Percentiles rank a stretch among this genome's conserved stretches.
These are phyloP conservation scores for Reutealis trisperma DNA, from an alignment of 345 rosid genomes.

Conservation along the genomic window DNA sequence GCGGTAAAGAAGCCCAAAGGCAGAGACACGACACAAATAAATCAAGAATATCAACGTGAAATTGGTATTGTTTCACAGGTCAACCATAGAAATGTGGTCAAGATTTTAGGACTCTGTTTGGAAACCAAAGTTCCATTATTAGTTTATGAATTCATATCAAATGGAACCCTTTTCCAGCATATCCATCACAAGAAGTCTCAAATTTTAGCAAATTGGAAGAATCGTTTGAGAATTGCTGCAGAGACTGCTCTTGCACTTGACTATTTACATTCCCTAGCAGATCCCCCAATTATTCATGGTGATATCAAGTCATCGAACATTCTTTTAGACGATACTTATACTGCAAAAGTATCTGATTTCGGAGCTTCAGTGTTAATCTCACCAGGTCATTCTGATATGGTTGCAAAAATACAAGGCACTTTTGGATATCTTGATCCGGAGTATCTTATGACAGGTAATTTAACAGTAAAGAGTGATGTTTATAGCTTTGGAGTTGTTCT, in stretches of 20 bases:
- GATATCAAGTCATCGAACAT: slow-evolving; percentile 38
- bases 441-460: slow-evolving; percentile 25
- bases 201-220: slow-evolving; percentile 21
- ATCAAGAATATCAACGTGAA: slow-evolving; percentile 29
- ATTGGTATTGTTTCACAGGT: slow-evolving; percentile 31
- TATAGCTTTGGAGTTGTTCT: slow-evolving; percentile 41
- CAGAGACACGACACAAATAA: slow-evolving; percentile 14
- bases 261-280: slow-evolving; percentile 37
- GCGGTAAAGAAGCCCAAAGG: slow-evolving; percentile 30
- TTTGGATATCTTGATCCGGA: slow-evolving; percentile 43
- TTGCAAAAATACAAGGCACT: slow-evolving; percentile 27
- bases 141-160: slow-evolving; percentile 33
- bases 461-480: slow-evolving; percentile 38
- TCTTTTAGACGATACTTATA: slow-evolving; percentile 28
- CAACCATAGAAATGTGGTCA: slow-evolving; percentile 38
- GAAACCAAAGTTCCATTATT: slow-evolving; percentile 38
- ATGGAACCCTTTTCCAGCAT: slow-evolving; percentile 28
- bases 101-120: slow-evolving; percentile 36
- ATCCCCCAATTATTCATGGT: slow-evolving; percentile 42
- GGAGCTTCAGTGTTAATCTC: slow-evolving; percentile 38
- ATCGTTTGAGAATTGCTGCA: slow-evolving; percentile 19
- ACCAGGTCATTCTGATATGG: slow-evolving; percentile 5
- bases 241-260: slow-evolving; percentile 40
- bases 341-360: slow-evolving; percentile 39
- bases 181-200: slow-evolving; percentile 22